Evolutionary conservation across 192 early-diverging fungal species (phyloP).

Genomic region (Glomus cerebriforme): DNA sequence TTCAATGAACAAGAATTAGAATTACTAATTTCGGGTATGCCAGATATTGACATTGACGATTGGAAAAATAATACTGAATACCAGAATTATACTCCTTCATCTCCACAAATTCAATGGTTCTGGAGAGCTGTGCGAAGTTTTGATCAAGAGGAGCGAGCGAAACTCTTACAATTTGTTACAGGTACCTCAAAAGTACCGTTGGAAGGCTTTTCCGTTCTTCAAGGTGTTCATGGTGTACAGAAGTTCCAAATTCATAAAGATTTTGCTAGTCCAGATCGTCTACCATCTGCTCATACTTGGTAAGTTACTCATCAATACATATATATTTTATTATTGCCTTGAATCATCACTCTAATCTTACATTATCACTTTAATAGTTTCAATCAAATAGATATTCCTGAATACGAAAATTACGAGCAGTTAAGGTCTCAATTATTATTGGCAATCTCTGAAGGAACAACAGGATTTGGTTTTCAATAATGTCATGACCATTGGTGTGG

Average conservation of each 20-base stretch:
- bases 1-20: conserved; percentile 99
- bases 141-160: conserved; percentile 96
- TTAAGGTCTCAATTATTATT: conserved; percentile 79
- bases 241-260: conserved; percentile 99
- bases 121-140: conserved; percentile 98
- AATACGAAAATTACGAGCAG: conserved; percentile 90
- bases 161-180: conserved; percentile 96
- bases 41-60: conserved; percentile 99
- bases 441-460: conserved; percentile 90
- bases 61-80: conserved; percentile 99
- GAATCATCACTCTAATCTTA: conserved; percentile 12
- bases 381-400: conserved; percentile 96
- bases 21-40: conserved; percentile 95
- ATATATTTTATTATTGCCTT: neutral
- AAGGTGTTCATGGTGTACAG: conserved; percentile 92
- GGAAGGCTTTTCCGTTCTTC: conserved; percentile 89
- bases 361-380: conserved; percentile 60
- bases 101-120: conserved; percentile 97
- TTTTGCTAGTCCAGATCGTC: conserved; percentile 78
- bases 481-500: neutral
- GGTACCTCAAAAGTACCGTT: conserved; percentile 98
- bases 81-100: conserved; percentile 81
- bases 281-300: conserved; percentile 98
- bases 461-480: conserved; percentile 88
- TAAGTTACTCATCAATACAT: conserved; percentile 40